Percentiles rank a stretch among this genome's conserved stretches.
phyloP scores from a whole-genome alignment of 2,329 filamentous ascomycete species.

The Colletotrichum scovillei region DNA sequence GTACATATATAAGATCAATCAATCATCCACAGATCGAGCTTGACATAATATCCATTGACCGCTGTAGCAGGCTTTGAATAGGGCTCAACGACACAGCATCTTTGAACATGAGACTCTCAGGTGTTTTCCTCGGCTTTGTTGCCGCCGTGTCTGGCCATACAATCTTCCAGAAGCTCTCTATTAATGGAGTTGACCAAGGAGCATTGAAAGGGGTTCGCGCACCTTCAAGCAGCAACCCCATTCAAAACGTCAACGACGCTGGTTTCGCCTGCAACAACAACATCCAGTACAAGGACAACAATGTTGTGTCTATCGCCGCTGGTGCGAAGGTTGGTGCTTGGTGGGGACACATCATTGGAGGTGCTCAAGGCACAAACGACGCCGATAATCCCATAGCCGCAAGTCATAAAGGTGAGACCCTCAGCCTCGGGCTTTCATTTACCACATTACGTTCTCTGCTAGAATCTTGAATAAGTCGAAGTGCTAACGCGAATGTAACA shows the following conservation, averaged over 20 bases:
- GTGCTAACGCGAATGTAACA: background rate
- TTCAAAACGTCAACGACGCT: slow-evolving; percentile 58
- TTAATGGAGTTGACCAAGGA: slow-evolving; percentile 61
- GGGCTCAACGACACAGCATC: background rate
- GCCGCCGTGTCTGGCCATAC: slow-evolving; percentile 51
- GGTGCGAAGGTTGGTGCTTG: slow-evolving; percentile 60
- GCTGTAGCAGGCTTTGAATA: too few relatives aligned
- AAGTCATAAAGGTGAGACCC: slow-evolving; percentile 54
- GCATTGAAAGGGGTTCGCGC: slow-evolving; percentile 61
- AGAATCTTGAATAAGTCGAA: background rate
- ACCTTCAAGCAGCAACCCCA: slow-evolving; percentile 60
- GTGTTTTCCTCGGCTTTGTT: slow-evolving; percentile 33
- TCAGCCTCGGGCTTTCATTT: background rate
- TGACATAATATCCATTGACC: too few relatives aligned
- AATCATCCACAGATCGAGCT: background rate
- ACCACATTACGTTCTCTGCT: too few relatives aligned
- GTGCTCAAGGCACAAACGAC: slow-evolving; percentile 55
- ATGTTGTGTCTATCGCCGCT: slow-evolving; percentile 57
- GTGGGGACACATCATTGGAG: slow-evolving; percentile 64
- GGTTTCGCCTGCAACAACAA: slow-evolving; percentile 60
- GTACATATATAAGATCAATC: too few relatives aligned
- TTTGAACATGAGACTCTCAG: slow-evolving; percentile 30
- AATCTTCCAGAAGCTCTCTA: slow-evolving; percentile 57
- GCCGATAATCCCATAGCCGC: slow-evolving; percentile 60
- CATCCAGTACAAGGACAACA: slow-evolving; percentile 47